Evolutionary conservation across 116 monocot genomes (phyloP).

Genomic region (Trichopus zeylanicus): DNA sequence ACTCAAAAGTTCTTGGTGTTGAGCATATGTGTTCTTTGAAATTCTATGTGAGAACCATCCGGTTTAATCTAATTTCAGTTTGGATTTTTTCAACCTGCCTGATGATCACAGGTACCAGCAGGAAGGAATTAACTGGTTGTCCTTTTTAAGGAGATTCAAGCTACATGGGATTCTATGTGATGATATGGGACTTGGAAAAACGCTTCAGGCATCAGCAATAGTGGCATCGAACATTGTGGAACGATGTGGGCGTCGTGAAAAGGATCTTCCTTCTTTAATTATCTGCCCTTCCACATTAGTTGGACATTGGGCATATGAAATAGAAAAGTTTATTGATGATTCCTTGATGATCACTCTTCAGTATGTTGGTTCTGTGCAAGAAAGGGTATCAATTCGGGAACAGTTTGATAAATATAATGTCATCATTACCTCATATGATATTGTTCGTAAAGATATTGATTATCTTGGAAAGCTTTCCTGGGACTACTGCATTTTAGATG

Average conservation of each 20-base stretch:
- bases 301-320: slow-evolving; percentile 98
- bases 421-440: slow-evolving; percentile 93
- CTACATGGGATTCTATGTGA: slow-evolving; percentile 99
- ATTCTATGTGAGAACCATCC: no score
- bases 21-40: no score
- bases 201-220: slow-evolving; percentile 97
- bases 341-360: slow-evolving; percentile 76
- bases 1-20: no score
- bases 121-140: slow-evolving; percentile 97
- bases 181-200: slow-evolving; percentile 99
- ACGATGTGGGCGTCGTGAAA: slow-evolving; percentile 23
- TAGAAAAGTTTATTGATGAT: slow-evolving; percentile 83
- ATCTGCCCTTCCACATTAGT: slow-evolving; percentile 94
- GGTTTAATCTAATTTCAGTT: neutral
- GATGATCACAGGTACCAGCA: slow-evolving; percentile 75
- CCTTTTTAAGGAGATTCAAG: slow-evolving; percentile 92
- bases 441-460: slow-evolving; percentile 94
- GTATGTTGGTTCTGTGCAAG: slow-evolving; percentile 79
- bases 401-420: slow-evolving; percentile 75
- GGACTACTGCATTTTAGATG: slow-evolving; percentile 98
- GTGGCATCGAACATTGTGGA: slow-evolving; percentile 87
- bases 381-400: slow-evolving; percentile 47
- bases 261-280: slow-evolving; percentile 56
- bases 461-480: slow-evolving; percentile 59
- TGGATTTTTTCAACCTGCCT: slow-evolving; percentile 1